A percentile compares a stretch with the other conserved stretches of the same genome.
These are phyloP conservation scores for Microbotryomycetes sp. DNA, from an alignment of 1,284 basidiomycete species.

Conservation along the genomic window DNA sequence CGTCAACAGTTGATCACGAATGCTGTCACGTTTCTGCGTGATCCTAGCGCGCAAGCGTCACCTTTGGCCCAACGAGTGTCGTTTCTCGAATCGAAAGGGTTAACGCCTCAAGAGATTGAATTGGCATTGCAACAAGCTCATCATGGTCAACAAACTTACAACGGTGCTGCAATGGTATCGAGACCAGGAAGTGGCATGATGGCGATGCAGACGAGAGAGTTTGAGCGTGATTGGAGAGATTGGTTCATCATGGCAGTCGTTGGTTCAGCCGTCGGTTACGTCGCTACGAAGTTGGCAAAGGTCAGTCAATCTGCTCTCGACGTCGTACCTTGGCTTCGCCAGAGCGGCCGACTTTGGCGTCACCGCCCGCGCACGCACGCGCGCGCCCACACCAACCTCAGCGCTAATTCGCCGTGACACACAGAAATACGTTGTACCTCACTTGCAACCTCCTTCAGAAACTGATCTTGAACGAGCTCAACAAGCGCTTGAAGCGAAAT, in stretches of 20 bases:
- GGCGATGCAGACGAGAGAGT: conserved; percentile 42
- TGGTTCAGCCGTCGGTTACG: conserved; percentile 82
- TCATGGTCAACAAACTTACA: too few species aligned
- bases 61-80: conserved; percentile 77
- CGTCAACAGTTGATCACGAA: conserved; percentile 10
- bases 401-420: background rate
- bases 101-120: conserved; percentile 79
- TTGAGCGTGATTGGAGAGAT: conserved; percentile 79
- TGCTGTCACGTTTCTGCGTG: conserved; percentile 37
- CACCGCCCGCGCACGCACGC: background rate
- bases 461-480: conserved; percentile 86
- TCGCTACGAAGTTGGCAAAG: conserved; percentile 75
- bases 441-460: conserved; percentile 79
- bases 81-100: conserved; percentile 90
- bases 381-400: background rate
- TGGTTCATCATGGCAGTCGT: conserved; percentile 94
- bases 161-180: background rate
- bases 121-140: conserved; percentile 53
- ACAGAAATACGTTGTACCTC: conserved; percentile 86
- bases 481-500: conserved; percentile 77
- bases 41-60: conserved; percentile 51
- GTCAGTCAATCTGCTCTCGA: conserved; percentile 48
- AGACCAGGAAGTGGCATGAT: background rate
- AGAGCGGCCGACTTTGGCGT: background rate
- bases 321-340: background rate